Evolutionary conservation across 805 yeast species (phyloP).

Genomic region (Cyberlindnera nakhonratchasimensis): DNA sequence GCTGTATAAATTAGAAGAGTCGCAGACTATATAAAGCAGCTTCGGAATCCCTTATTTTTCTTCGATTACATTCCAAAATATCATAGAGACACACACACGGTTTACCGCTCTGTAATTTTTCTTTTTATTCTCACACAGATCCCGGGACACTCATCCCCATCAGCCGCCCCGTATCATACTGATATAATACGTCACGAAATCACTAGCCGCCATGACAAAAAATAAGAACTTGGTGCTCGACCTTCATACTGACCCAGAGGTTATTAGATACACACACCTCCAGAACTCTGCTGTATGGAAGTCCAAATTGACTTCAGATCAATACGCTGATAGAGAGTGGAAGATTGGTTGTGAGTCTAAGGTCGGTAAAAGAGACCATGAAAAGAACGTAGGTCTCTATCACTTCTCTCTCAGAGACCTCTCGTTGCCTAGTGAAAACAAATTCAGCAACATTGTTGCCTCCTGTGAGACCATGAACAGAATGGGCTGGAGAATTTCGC

Average conservation of each 20-base stretch:
- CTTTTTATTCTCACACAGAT: no score
- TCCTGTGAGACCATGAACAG: constrained; percentile 40
- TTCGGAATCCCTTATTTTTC: no score
- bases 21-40: no score
- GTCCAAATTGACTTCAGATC: constrained; percentile 30
- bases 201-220: constrained; percentile 9
- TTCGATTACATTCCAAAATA: no score
- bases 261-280: constrained; percentile 35
- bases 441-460: constrained; percentile 33
- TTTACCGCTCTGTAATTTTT: no score
- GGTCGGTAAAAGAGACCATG: constrained; percentile 23
- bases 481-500: constrained; percentile 31
- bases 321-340: constrained; percentile 37
- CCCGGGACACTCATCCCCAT: no score
- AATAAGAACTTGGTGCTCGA: constrained; percentile 15
- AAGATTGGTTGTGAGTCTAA: constrained; percentile 29
- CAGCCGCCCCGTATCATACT: no score
- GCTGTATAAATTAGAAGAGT: no score
- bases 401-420: constrained; percentile 34
- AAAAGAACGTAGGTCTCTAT: constrained; percentile 30
- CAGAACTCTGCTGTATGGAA: constrained; percentile 35
- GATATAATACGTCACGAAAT: no score
- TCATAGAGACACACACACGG: no score
- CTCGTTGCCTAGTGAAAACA: constrained; percentile 18
- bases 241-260: constrained; percentile 29